Evolutionary conservation across 768 basidiomycete species (phyloP).

Genomic region (Macrolepiota fuliginosa): DNA sequence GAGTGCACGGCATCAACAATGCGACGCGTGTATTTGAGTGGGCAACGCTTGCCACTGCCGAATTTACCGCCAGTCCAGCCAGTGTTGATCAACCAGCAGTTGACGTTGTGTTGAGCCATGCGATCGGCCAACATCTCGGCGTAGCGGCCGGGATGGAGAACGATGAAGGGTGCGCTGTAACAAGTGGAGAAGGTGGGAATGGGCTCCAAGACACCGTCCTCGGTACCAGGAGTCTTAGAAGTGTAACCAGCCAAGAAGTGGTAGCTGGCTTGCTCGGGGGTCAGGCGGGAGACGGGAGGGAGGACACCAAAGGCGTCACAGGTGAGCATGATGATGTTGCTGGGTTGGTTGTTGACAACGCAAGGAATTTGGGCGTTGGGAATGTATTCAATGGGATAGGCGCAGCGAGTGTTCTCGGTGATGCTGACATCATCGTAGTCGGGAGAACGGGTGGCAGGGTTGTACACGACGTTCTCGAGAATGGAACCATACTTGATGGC

Average conservation of each 20-base stretch:
- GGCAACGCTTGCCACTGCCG: constrained; percentile 90
- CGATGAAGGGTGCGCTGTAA: constrained; percentile 99
- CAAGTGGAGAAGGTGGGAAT: constrained; percentile 99
- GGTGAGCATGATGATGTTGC: constrained; percentile 94
- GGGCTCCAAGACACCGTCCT: constrained; percentile 96
- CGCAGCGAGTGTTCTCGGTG: constrained; percentile 99
- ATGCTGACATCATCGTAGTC: constrained; percentile 97
- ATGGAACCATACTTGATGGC: constrained; percentile 96
- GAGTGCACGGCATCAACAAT: constrained; percentile 98
- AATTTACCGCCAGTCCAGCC: constrained; percentile 96
- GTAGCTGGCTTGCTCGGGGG: constrained; percentile 94
- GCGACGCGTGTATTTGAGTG: constrained; percentile 91
- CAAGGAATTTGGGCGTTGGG: constrained; percentile 95
- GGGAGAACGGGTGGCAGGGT: constrained; percentile 73
- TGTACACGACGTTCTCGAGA: constrained; percentile 99
- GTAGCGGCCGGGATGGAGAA: constrained; percentile 94
- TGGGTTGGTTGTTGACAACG: constrained; percentile 80
- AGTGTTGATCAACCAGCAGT: constrained; percentile 99
- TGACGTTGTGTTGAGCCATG: constrained; percentile 84
- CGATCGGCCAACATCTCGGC: constrained; percentile 95
- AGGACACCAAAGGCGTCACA: constrained; percentile 99
- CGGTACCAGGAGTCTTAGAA: constrained; percentile 99
- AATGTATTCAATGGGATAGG: constrained; percentile 98
- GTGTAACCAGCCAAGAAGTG: constrained; percentile 98
- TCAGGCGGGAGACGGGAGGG: constrained; percentile 90